phyloP scores from a whole-genome alignment of 2,329 filamentous ascomycete genomes.

The Davidsoniella australis region DNA sequence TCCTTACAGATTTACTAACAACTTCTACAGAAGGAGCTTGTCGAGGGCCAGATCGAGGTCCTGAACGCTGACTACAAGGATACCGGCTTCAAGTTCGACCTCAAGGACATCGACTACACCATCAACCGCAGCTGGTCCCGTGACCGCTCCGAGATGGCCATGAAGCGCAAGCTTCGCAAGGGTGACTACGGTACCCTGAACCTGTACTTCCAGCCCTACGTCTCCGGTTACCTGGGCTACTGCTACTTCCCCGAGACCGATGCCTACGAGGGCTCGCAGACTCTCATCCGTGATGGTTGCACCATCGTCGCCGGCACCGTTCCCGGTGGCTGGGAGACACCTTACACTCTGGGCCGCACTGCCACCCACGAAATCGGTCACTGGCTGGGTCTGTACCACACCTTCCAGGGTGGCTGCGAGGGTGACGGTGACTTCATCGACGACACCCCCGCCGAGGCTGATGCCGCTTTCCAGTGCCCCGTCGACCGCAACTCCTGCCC shows the following conservation, averaged over 20 bases:
- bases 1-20: background rate
- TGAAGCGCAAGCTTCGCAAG: conserved; percentile 29
- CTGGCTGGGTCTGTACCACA: conserved; percentile 32
- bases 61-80: conserved; percentile 28
- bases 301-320: conserved; percentile 22
- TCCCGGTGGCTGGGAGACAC: conserved; percentile 21
- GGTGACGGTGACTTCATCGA: conserved; percentile 22
- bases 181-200: conserved; percentile 26
- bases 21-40: conserved; percentile 19
- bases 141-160: conserved; percentile 23
- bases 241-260: conserved; percentile 28
- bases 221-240: conserved; percentile 26
- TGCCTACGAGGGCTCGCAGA: conserved; percentile 18
- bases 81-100: conserved; percentile 27
- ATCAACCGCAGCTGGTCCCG: conserved; percentile 30
- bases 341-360: conserved; percentile 21
- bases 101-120: conserved; percentile 26
- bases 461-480: conserved; percentile 21
- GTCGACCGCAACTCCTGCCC: conserved; percentile 22
- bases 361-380: conserved; percentile 29
- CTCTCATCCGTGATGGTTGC: conserved; percentile 25
- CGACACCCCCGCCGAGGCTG: conserved; percentile 25
- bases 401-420: conserved; percentile 26
- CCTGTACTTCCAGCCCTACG: conserved; percentile 22
- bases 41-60: conserved; percentile 26